These are phyloP conservation scores for Zygotorulaspora florentina DNA, from an alignment of 805 yeast genomes.

Conservation along the genomic window DNA sequence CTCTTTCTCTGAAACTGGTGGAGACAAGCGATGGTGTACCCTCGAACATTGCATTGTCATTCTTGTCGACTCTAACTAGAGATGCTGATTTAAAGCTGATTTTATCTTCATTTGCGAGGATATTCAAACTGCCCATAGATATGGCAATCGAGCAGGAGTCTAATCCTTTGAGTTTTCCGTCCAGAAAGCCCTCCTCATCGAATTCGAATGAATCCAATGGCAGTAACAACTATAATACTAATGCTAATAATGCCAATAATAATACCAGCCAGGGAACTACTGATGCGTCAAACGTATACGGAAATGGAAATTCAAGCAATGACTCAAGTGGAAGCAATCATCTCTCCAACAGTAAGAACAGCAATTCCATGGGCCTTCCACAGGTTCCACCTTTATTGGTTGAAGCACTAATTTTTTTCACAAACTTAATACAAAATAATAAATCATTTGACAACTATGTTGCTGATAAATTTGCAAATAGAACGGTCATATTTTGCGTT, in stretches of 20 bases:
- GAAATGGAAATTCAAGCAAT: neutral
- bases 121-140: conserved; percentile 46
- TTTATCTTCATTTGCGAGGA: conserved; percentile 43
- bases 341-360: conserved; percentile 3
- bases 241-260: neutral
- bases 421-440: conserved; percentile 79
- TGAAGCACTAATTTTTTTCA: conserved; percentile 59
- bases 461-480: conserved; percentile 46
- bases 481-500: conserved; percentile 49
- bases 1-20: conserved; percentile 11
- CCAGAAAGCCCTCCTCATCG: conserved; percentile 12
- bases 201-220: conserved; percentile 15
- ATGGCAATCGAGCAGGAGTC: conserved; percentile 38
- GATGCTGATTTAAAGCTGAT: conserved; percentile 52
- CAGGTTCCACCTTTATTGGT: conserved; percentile 46
- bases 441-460: conserved; percentile 45
- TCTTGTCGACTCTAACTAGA: conserved; percentile 50
- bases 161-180: conserved; percentile 31
- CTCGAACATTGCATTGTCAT: conserved; percentile 56
- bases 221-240: conserved; percentile 1
- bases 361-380: conserved; percentile 26
- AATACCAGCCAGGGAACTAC: conserved; percentile 1
- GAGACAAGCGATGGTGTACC: conserved; percentile 29
- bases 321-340: conserved; percentile 4
- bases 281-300: conserved; percentile 1